phyloP scores from a whole-genome alignment of 2,329 filamentous ascomycete species.

The Colletotrichum coccodes region DNA sequence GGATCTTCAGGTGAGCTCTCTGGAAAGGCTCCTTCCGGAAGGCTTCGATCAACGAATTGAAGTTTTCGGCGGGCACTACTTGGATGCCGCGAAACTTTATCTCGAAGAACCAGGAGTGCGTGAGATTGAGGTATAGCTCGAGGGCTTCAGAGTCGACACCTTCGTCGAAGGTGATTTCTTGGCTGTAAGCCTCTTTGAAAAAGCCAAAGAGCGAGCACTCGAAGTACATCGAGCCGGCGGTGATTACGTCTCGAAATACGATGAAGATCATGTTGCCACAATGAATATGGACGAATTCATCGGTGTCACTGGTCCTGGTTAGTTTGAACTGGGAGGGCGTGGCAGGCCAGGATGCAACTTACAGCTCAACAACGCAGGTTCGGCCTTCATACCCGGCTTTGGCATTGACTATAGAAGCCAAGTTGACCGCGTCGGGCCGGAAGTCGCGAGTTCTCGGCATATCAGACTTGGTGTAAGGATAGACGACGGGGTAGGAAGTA shows the following conservation, averaged over 20 bases:
- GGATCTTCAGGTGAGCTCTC: not conserved
- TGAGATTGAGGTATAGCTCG: conserved; percentile 17
- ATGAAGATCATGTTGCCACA: conserved; percentile 9
- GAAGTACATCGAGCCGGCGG: conserved; percentile 23
- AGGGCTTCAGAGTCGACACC: not conserved
- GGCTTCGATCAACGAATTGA: not conserved
- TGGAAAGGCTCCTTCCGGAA: not conserved
- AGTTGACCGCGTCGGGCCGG: not conserved
- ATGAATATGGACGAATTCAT: conserved; percentile 18
- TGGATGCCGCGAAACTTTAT: conserved; percentile 20
- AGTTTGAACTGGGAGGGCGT: not conserved
- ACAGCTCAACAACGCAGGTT: not conserved
- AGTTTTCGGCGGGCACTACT: not conserved
- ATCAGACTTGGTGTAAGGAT: not conserved
- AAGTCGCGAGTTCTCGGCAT: not conserved
- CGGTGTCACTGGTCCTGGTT: not conserved
- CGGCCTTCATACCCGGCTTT: not conserved
- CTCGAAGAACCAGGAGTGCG: conserved; percentile 28
- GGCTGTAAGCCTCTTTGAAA: conserved; percentile 9
- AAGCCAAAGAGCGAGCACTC: conserved; percentile 17
- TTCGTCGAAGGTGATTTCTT: conserved; percentile 5
- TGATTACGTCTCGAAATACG: conserved; percentile 21
- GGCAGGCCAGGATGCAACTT: not conserved
- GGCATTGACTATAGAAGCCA: not conserved
- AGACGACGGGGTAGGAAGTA: not conserved